Evolutionary conservation across 257 asterid species (phyloP), one percentile per base, ranked within the genome.

Genomic region (Solanum commersonii): DNA sequence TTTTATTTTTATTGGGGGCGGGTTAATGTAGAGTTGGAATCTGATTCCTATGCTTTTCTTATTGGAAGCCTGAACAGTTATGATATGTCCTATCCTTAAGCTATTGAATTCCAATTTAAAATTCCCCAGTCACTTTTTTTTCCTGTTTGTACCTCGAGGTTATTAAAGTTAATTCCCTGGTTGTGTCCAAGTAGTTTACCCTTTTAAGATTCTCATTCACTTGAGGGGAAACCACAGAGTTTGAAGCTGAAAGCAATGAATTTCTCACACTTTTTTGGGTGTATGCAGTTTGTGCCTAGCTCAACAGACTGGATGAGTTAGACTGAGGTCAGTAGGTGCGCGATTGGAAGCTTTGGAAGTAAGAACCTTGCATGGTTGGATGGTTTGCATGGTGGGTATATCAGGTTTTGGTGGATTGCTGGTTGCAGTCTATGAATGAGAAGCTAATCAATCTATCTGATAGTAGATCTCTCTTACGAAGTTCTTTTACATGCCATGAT

Each of bases 201-300:
- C 70, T 46, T 29, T 3, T 4, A 16, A 49, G 31, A 46, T 10
- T 82, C 42, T 46, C 44, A n/a, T 12, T 23, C 33, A 46, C 20
- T 44, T 9, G 23, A 40, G 84, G 33, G 70, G 85, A 82, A 27
- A 46, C 40, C 68, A 25, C 37, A 46, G 84, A 6, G n/a, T 44
- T 82, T 11, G 42, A 29, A 82, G 70, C 25, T 31, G 67, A 82
- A 82, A 82, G 37, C 40, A 46, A 29, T 16, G 5, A 40, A 46
- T 81, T 81, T 46, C 70, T 46, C 70, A 49, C 85, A 35, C 52
- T 73, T 82, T 27, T 49, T 49, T 29, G 44, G 68, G 44, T 82
- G 85, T 49, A 65, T 90, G 91, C 94, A 95, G 98, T 95, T 89
- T 89, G 94, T 93, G 98, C 95, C 94, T 89, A 92, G 97, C 92